Percentiles rank a stretch among this genome's conserved stretches.
phyloP scores from a whole-genome alignment of 352 stramenopile species.

The Globisporangium parvum region DNA sequence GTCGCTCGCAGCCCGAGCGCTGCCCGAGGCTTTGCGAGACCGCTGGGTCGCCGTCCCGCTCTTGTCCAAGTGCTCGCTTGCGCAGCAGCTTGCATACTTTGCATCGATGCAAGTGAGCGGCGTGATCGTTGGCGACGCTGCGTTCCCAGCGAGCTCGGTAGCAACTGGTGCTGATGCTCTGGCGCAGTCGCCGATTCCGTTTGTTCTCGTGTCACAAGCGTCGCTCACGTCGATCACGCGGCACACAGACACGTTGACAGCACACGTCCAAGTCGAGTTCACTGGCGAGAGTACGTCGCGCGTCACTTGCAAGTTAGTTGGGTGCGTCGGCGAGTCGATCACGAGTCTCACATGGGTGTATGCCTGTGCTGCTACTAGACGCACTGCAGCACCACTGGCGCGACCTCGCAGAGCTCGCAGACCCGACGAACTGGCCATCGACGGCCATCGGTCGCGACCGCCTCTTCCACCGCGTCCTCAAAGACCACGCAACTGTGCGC shows the following conservation, averaged over 20 bases:
- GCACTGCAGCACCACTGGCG: conserved; percentile 54
- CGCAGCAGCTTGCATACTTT: conserved; percentile 39
- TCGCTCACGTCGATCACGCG: conserved; percentile 1
- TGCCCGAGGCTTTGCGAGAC: conserved; percentile 12
- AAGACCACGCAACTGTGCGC: conserved; percentile 42
- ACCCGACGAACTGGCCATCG: conserved; percentile 49
- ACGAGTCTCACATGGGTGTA: neutral
- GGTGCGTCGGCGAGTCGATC: neutral
- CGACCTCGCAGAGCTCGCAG: conserved; percentile 42
- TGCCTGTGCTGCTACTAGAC: conserved; percentile 21
- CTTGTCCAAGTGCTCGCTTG: conserved; percentile 30
- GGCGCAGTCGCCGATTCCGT: conserved; percentile 24
- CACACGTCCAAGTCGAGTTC: conserved; percentile 56
- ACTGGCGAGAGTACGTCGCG: conserved; percentile 46
- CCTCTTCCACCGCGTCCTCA: conserved; percentile 69
- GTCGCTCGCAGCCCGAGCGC: conserved; percentile 1
- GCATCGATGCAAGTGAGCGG: conserved; percentile 23
- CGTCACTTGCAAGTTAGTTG: neutral
- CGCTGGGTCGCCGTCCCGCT: conserved; percentile 25
- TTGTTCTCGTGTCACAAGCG: conserved; percentile 33
- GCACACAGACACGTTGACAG: conserved; percentile 8
- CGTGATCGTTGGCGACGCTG: conserved; percentile 39
- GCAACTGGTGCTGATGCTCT: too few species aligned
- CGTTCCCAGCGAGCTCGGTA: conserved; percentile 19
- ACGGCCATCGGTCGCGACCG: conserved; percentile 34